Evolutionary conservation across 352 stramenopile species (phyloP), one percentile per base, ranked within the genome.

Genomic region (Pythium sp.): DNA sequence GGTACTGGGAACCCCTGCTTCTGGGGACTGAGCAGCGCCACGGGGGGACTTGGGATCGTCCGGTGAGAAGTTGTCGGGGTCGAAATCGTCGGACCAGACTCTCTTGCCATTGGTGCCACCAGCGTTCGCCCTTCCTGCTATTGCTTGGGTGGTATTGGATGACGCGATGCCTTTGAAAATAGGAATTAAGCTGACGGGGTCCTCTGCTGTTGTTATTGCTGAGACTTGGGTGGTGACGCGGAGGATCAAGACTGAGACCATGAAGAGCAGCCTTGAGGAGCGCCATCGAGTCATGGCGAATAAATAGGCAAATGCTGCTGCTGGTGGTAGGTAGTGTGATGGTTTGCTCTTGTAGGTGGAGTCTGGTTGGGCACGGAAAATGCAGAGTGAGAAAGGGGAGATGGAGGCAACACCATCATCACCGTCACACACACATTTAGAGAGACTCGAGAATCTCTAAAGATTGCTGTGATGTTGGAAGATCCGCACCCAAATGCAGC

Each of bases 331-430:
- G 36, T 47, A 8, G 41, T 46, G 38, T 47, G 20, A 15, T 57
- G 24, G 24, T 18, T 59, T 15, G 8, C 53, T 58, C 26, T 58
- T 36, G 26, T 3, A 57, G 2, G 28, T 24, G 18, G 5, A 43
- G 5, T 43, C 2, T 26, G 54, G 53, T 24, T 41, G 11, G 62
- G 60, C 18, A 61, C 51, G 53, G 22, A 55, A 61, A 67, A 67
- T 67, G 51, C 51, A 28, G n/a, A 67, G 26, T 67, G 62, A 61
- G 62, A 67, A 57, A 57, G 24, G n/a, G 24, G 43, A 43, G 15
- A 41, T 18, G 12, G 12, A 38, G 22, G 41, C 41, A 47, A 47
- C 15, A 6, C n/a, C 14, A 47, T 47, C 41, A 47, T 20, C 38
- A 15, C 41, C 41, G 20, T n/a, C 14, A 47, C 41, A 20, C 14